Base-by-base conservation (phyloP, 257 asterid genomes). In the Nicotiana benthamiana region DNA sequence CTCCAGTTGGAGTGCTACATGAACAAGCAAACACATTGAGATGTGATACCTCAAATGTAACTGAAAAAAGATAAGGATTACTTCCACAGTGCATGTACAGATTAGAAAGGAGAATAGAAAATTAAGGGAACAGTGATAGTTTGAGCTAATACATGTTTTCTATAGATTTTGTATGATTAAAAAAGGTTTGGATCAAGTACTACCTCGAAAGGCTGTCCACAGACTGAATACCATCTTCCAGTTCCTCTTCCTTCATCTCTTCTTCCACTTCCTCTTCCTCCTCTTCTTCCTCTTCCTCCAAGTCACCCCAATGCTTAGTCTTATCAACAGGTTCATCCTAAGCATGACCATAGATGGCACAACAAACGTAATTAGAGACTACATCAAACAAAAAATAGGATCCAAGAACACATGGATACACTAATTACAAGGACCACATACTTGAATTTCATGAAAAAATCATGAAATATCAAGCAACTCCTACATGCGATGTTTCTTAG, bases 321-420 rank as follows among this genome's bases (percentile, higher is more conserved):
- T 93, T 93, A 84, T 95, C 98, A 75, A 95, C 89, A 10, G 97
- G 97, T 88, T 95, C 99, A 84, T 93, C 99, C 99, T 95, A 68
- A 68, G 57, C n/a, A 68, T 13, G 56, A 68, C 30, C 56, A 43
- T 40, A 40, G 36, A 67, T 36, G 75, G 54, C 75, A 67, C 10
- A 53, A 36, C 7, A 2, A 67, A 67, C 18, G 28, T n/a, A 36
- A 67, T 9, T 36, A 67, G 28, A 18, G 28, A 67, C 53, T 9
- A 54, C 81, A 53, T 34, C 46, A 72, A 72, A 9, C 27, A 82
- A 22, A 30, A 34, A n/a, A 34, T 18, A n/a, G 56, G 77, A 68
- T 68, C 56, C 7, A 12, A 68, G 32, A 68, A 40, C 56, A 68
- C 34, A 48, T 40, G 77, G 77, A 56, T 18, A 34, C 17, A 5